Conservation (phyloP, 257 asterid species). For the Penstemon newberryi region DNA sequence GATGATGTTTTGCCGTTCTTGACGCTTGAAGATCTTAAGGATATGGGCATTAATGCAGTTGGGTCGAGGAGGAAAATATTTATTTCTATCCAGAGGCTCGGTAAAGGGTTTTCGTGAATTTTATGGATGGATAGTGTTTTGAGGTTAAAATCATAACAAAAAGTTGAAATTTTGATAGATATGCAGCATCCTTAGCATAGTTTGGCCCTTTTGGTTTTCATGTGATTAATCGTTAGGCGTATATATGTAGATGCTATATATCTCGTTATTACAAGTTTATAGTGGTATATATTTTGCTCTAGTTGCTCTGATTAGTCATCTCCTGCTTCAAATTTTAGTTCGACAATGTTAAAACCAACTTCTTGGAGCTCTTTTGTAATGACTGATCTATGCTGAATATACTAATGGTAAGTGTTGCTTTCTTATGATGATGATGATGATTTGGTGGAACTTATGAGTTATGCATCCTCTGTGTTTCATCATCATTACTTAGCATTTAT, state of each 20-base stretch:
- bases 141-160: conserved; percentile 2
- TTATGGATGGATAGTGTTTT: background rate
- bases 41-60: conserved; percentile 66
- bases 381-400: background rate
- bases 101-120: conserved; percentile 29
- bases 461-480: background rate
- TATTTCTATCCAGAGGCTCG: conserved; percentile 49
- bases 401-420: conserved; percentile 1
- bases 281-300: conserved; percentile 8
- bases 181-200: conserved; percentile 2
- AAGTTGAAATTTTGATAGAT: conserved; percentile 7
- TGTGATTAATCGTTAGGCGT: background rate
- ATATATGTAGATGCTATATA: conserved; percentile 6
- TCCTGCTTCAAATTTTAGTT: conserved; percentile 21
- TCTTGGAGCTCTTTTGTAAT: conserved; percentile 21
- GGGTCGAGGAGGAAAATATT: conserved; percentile 68
- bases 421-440: background rate
- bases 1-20: conserved; percentile 55
- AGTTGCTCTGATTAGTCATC: conserved; percentile 8
- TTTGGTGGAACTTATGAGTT: background rate
- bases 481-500: no score
- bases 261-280: conserved; percentile 13
- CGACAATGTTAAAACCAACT: conserved; percentile 9
- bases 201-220: background rate
- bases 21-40: conserved; percentile 73